These are phyloP conservation scores for Apiospora hydei DNA, from an alignment of 2,329 filamentous ascomycete species.

Conservation along the genomic window DNA sequence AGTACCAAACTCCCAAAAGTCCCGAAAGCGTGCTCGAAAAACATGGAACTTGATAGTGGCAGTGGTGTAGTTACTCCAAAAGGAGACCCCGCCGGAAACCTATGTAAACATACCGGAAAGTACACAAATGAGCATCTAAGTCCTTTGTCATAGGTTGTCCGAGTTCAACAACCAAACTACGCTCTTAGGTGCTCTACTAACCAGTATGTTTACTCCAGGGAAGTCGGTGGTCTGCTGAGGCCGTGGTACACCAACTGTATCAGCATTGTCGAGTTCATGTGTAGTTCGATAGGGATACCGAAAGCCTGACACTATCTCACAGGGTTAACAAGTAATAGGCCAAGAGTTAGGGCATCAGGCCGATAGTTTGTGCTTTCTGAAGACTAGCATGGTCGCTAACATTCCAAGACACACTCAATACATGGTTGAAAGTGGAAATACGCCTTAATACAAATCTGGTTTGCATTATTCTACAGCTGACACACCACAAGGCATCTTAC, in stretches of 20 bases:
- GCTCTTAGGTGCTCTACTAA: neutral
- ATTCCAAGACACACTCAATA: neutral
- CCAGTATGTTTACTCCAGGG: neutral
- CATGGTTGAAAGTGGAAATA: too few relatives aligned
- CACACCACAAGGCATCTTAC: neutral
- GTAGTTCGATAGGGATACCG: neutral
- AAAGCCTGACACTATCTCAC: neutral
- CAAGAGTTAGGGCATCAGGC: too few relatives aligned
- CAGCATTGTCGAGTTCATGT: neutral
- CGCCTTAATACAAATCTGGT: neutral
- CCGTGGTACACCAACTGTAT: neutral
- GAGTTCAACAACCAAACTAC: neutral
- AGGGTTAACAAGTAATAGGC: neutral
- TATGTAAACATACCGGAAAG: too few relatives aligned
- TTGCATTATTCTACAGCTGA: neutral
- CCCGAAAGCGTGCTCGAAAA: too few relatives aligned
- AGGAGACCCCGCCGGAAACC: too few relatives aligned
- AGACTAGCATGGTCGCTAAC: too few relatives aligned
- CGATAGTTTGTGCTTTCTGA: too few relatives aligned
- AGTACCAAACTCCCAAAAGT: too few relatives aligned
- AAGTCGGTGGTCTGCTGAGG: neutral
- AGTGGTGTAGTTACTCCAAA: too few relatives aligned
- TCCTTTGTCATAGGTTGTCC: neutral
- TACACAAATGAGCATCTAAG: too few relatives aligned
- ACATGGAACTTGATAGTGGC: too few relatives aligned